These are phyloP conservation scores for Chrysosporium keratinophilum DNA, from an alignment of 2,329 filamentous ascomycete species.

Conservation along the genomic window DNA sequence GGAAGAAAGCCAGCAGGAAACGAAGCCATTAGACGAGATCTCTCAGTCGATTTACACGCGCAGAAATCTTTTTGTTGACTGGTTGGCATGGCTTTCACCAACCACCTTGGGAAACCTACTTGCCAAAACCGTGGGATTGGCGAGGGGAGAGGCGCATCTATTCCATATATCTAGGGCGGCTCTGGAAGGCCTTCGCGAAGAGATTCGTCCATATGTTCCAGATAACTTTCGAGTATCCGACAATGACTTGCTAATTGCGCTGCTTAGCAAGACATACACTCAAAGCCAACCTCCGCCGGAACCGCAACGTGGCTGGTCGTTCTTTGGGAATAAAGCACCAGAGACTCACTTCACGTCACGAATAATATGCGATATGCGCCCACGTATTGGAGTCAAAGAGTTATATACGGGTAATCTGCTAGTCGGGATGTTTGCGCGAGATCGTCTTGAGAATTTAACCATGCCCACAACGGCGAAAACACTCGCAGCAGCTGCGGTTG, in stretches of 20 bases:
- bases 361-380: constrained; percentile 2
- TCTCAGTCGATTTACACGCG: too few relatives aligned
- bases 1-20: background rate
- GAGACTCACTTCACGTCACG: background rate
- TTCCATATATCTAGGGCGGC: background rate
- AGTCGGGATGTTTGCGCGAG: background rate
- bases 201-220: background rate
- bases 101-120: background rate
- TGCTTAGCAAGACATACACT: constrained; percentile 1
- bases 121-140: background rate
- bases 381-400: background rate
- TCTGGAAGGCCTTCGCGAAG: background rate
- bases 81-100: background rate
- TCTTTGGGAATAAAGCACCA: too few relatives aligned
- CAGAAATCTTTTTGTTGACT: too few relatives aligned
- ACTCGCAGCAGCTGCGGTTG: background rate
- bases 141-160: background rate
- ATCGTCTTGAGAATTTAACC: background rate
- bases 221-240: background rate
- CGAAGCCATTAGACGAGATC: background rate
- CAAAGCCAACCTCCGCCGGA: background rate
- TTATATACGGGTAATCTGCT: background rate
- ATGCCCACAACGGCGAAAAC: background rate
- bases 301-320: too few relatives aligned
- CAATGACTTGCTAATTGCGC: constrained; percentile 3